Conservation (phyloP, 179 eudicot genomes). For the Patellifolia procumbens region DNA sequence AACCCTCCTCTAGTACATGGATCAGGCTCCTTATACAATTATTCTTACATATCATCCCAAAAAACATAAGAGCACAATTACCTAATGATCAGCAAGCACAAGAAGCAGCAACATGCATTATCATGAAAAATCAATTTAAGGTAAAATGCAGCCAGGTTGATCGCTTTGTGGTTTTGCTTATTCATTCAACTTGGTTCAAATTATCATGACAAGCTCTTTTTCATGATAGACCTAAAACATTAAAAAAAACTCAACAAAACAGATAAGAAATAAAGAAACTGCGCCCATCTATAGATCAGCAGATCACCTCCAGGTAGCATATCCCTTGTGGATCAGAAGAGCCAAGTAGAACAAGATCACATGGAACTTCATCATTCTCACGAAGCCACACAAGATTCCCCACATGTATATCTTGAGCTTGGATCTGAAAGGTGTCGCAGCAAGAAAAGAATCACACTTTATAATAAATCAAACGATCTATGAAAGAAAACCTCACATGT, state of each 20-base stretch:
- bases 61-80: neutral
- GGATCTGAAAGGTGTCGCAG: constrained; percentile 48
- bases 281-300: constrained; percentile 8
- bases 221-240: neutral
- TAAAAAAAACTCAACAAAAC: neutral
- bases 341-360: constrained; percentile 92
- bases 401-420: constrained; percentile 85
- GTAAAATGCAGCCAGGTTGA: neutral
- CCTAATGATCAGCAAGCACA: neutral
- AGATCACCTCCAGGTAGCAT: constrained; percentile 85
- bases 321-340: constrained; percentile 88
- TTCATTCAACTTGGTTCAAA: neutral
- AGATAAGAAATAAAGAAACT: neutral
- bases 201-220: neutral
- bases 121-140: neutral
- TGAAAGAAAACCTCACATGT: neutral
- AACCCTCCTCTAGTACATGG: neutral
- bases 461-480: neutral
- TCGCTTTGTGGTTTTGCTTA: neutral
- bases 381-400: constrained; percentile 95
- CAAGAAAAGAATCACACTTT: constrained; percentile 19
- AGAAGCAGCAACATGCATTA: neutral
- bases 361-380: constrained; percentile 98
- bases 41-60: neutral
- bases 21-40: neutral